Conservation (phyloP, 345 rosid genomes). For the Turnera subulata region DNA sequence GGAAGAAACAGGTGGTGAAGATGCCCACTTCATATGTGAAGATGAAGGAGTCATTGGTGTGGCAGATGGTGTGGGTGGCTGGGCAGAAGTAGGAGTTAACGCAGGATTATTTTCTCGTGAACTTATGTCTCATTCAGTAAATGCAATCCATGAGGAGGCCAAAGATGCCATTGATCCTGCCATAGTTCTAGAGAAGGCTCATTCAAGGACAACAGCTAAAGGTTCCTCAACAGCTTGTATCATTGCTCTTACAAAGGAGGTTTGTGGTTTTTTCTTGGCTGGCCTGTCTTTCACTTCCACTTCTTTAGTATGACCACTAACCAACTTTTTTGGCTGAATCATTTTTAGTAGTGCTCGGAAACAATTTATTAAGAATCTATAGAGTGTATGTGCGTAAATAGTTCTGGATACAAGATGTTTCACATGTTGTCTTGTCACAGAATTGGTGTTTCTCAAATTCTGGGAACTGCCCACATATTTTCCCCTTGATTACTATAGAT, state of each 20-base stretch:
- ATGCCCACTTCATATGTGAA: constrained; percentile 27
- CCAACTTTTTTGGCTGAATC: too few relatives aligned
- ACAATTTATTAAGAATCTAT: too few relatives aligned
- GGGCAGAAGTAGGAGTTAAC: constrained; percentile 28
- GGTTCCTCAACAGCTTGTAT: constrained; percentile 37
- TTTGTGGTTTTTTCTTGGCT: constrained; percentile 1
- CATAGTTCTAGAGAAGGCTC: constrained; percentile 32
- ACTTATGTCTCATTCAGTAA: constrained; percentile 27
- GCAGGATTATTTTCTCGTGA: constrained; percentile 27
- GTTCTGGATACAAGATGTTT: too few relatives aligned
- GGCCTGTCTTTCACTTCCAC: neutral
- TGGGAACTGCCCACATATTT: too few relatives aligned
- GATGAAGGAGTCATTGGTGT: constrained; percentile 22
- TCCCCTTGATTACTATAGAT: too few relatives aligned
- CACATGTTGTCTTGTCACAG: too few relatives aligned
- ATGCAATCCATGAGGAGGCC: constrained; percentile 22
- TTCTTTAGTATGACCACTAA: neutral
- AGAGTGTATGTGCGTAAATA: too few relatives aligned
- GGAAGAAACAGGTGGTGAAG: constrained; percentile 30
- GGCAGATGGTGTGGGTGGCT: constrained; percentile 35
- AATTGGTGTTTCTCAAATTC: too few relatives aligned
- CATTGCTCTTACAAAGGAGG: constrained; percentile 27
- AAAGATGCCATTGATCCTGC: constrained; percentile 19
- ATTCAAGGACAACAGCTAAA: constrained; percentile 22
- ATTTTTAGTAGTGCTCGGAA: too few relatives aligned